Percentiles rank a stretch among this genome's conserved stretches.
phyloP scores from a whole-genome alignment of 228 moss, liverwort and hornwort genomes.

The Sphagnum fallax region DNA sequence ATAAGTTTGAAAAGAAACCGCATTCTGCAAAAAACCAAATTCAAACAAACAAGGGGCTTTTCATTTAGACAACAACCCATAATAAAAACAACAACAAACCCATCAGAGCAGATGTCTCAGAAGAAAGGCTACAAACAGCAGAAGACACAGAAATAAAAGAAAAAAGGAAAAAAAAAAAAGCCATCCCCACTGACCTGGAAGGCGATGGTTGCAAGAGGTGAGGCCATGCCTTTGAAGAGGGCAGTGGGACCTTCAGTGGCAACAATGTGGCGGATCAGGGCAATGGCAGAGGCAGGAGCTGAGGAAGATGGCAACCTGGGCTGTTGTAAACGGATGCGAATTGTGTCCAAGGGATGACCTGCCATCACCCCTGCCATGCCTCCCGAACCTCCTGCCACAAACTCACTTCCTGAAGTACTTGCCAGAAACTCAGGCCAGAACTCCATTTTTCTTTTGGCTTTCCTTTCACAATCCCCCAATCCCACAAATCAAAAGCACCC shows the following conservation, averaged over 20 bases:
- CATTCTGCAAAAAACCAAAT: slow-evolving; percentile 48
- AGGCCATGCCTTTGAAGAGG: slow-evolving; percentile 93
- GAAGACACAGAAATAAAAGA: too few relatives aligned
- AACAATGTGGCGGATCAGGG: slow-evolving; percentile 69
- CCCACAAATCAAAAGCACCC: too few relatives aligned
- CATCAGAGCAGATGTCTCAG: not conserved
- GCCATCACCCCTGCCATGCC: slow-evolving; percentile 93
- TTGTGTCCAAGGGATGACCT: slow-evolving; percentile 94
- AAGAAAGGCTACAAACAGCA: not conserved
- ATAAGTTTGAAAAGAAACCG: slow-evolving; percentile 91
- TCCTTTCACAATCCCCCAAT: too few relatives aligned
- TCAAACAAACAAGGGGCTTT: not conserved
- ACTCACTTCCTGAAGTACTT: slow-evolving; percentile 73
- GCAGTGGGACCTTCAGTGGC: slow-evolving; percentile 82
- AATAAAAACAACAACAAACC: not conserved
- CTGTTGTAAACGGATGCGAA: slow-evolving; percentile 84
- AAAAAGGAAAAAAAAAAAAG: not conserved
- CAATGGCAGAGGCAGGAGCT: slow-evolving; percentile 53
- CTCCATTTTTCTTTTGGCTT: slow-evolving; percentile 41
- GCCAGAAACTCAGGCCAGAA: slow-evolving; percentile 96
- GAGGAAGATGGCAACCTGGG: slow-evolving; percentile 43
- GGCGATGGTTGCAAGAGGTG: slow-evolving; percentile 84
- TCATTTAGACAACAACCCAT: too few relatives aligned
- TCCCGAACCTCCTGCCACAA: slow-evolving; percentile 87
- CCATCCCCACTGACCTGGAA: slow-evolving; percentile 50